These are phyloP conservation scores for Solanum bulbocastanum DNA, from an alignment of 257 asterid species.

Conservation along the genomic window DNA sequence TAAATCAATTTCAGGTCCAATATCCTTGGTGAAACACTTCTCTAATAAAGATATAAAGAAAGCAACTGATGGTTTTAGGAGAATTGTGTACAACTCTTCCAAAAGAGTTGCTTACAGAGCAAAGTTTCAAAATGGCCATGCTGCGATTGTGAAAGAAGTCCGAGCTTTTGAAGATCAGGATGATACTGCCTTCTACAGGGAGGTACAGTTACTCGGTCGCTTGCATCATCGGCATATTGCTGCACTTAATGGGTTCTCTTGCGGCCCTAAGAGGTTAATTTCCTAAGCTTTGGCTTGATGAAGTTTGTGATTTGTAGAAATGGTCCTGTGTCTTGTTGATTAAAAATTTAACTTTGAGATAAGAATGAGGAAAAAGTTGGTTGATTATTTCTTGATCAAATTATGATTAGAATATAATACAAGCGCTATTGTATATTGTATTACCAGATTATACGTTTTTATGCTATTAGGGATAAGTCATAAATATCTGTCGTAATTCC, in stretches of 20 bases:
- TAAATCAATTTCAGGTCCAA: slow-evolving; percentile 26
- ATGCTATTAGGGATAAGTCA: background rate
- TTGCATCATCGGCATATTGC: slow-evolving; percentile 90
- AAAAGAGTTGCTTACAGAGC: slow-evolving; percentile 55
- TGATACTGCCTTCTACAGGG: slow-evolving; percentile 34
- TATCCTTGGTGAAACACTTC: slow-evolving; percentile 44
- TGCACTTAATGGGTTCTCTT: slow-evolving; percentile 56
- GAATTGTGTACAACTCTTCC: slow-evolving; percentile 32
- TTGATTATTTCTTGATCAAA: background rate
- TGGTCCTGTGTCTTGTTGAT: background rate
- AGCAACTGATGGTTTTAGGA: slow-evolving; percentile 74
- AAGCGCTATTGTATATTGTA: background rate
- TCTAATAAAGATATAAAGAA: slow-evolving; percentile 76
- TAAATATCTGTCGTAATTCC: background rate
- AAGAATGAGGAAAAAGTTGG: background rate
- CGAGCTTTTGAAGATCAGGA: slow-evolving; percentile 34
- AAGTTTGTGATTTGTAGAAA: background rate
- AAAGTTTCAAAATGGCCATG: slow-evolving; percentile 47
- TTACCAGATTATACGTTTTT: background rate
- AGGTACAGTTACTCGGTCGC: slow-evolving; percentile 53
- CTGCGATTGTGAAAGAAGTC: slow-evolving; percentile 52
- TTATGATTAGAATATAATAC: background rate
- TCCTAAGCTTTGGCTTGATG: background rate
- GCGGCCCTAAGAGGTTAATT: slow-evolving; percentile 55
- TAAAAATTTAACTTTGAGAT: background rate